These are phyloP conservation scores for Diplosphaera chodatii DNA, from an alignment of 139 green algal species.

Conservation along the genomic window DNA sequence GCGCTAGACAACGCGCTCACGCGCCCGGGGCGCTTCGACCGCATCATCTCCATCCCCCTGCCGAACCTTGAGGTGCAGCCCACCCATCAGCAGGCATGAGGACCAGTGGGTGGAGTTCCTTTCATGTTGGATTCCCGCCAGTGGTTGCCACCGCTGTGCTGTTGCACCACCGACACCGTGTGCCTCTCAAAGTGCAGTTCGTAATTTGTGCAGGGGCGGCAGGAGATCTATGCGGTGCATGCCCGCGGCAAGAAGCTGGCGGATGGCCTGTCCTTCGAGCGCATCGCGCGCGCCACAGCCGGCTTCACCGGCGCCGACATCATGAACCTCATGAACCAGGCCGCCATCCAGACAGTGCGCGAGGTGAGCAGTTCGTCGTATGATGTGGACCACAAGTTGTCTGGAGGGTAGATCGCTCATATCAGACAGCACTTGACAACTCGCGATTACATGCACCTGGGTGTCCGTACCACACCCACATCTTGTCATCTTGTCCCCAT, in stretches of 20 bases:
- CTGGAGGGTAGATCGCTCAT: no score
- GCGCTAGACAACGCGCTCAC: conserved; percentile 86
- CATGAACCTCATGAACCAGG: conserved; percentile 86
- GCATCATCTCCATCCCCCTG: conserved; percentile 86
- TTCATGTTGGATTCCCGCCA: no score
- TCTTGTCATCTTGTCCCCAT: no score
- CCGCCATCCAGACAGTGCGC: conserved; percentile 70
- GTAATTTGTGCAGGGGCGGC: conserved; percentile 40
- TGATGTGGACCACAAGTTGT: no score
- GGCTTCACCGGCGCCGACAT: conserved; percentile 88
- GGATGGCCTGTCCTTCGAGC: conserved; percentile 67
- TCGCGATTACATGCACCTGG: no score
- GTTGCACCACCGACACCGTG: no score
- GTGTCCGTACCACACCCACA: no score
- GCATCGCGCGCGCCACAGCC: conserved; percentile 72
- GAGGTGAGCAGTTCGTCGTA: no score
- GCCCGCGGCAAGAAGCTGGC: conserved; percentile 70
- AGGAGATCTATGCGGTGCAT: conserved; percentile 88
- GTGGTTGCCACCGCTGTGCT: no score
- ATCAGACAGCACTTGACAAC: no score
- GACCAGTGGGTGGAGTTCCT: no score
- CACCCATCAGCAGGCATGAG: neutral
- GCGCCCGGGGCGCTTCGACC: conserved; percentile 92
- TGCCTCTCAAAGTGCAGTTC: no score
- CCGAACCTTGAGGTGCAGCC: conserved; percentile 57